These are phyloP conservation scores for Barnettozyma sp. DNA, from an alignment of 805 yeast genomes.

Conservation along the genomic window DNA sequence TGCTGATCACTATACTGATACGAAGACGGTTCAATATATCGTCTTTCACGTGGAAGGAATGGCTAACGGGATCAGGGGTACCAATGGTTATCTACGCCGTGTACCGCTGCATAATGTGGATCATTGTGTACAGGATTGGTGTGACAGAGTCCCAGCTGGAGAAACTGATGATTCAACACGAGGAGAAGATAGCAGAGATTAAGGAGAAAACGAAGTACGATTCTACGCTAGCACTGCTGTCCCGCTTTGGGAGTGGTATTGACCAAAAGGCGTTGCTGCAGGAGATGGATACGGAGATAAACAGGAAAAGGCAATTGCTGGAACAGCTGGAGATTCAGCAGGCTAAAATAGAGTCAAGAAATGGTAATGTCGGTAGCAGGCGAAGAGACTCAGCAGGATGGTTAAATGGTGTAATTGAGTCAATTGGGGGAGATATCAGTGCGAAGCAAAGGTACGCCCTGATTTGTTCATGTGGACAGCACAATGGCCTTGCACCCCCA, in stretches of 20 bases:
- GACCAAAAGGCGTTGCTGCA: slow-evolving; percentile 31
- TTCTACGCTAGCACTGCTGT: slow-evolving; percentile 65
- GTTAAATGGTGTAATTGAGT: slow-evolving; percentile 36
- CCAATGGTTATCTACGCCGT: slow-evolving; percentile 8
- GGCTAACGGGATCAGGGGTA: not conserved
- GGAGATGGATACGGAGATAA: slow-evolving; percentile 37
- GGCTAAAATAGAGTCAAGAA: not conserved
- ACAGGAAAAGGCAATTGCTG: slow-evolving; percentile 32
- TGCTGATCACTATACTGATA: not conserved
- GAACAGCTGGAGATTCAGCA: slow-evolving; percentile 17
- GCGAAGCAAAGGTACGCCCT: slow-evolving; percentile 61
- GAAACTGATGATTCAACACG: slow-evolving; percentile 38
- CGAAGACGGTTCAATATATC: not conserved
- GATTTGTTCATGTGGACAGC: slow-evolving; percentile 63
- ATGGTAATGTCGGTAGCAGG: no score
- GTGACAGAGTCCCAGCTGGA: slow-evolving; percentile 20
- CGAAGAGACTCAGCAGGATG: slow-evolving; percentile 21
- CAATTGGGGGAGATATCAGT: slow-evolving; percentile 52
- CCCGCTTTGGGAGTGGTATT: slow-evolving; percentile 51
- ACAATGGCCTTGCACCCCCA: slow-evolving; percentile 80
- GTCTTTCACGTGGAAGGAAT: not conserved
- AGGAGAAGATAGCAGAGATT: slow-evolving; percentile 54
- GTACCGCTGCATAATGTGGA: slow-evolving; percentile 1
- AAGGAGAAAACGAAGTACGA: slow-evolving; percentile 69
- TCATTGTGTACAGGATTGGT: slow-evolving; percentile 8